Percentiles rank a stretch among this genome's conserved stretches.
These are phyloP conservation scores for Tulasnella sp. DNA, from an alignment of 768 basidiomycete species.

Conservation along the genomic window DNA sequence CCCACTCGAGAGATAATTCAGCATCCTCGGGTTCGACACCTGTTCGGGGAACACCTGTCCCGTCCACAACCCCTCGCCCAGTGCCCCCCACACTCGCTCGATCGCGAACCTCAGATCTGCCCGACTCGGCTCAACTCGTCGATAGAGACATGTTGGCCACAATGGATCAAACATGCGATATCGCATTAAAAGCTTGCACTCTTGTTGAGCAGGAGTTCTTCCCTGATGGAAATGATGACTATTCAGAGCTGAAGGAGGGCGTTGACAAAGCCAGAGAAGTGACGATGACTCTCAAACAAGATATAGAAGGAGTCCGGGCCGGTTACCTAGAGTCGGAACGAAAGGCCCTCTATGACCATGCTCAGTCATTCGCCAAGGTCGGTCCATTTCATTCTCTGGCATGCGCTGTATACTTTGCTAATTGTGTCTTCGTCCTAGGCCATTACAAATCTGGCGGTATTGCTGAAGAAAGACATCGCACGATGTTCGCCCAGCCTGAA, in stretches of 20 bases:
- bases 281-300: constrained; percentile 54
- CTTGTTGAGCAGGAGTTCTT: constrained; percentile 61
- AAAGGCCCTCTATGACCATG: constrained; percentile 64
- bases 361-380: constrained; percentile 76
- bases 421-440: constrained; percentile 22
- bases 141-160: constrained; percentile 74
- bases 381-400: constrained; percentile 32
- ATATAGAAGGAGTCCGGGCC: constrained; percentile 51
- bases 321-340: constrained; percentile 48
- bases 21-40: constrained; percentile 28
- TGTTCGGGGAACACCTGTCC: constrained; percentile 29
- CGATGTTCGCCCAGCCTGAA: constrained; percentile 55
- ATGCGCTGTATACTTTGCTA: constrained; percentile 23
- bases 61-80: constrained; percentile 32
- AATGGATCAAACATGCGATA: constrained; percentile 67
- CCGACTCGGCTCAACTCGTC: constrained; percentile 50
- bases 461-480: constrained; percentile 28
- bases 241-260: constrained; percentile 43
- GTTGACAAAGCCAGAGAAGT: constrained; percentile 56
- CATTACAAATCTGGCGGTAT: constrained; percentile 5
- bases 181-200: constrained; percentile 75
- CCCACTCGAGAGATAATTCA: constrained; percentile 24
- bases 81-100: constrained; percentile 34
- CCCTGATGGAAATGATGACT: constrained; percentile 27
- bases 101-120: constrained; percentile 40